Conservation (phyloP, 2,329 filamentous ascomycete genomes). For the Cladorrhinum sp. region DNA sequence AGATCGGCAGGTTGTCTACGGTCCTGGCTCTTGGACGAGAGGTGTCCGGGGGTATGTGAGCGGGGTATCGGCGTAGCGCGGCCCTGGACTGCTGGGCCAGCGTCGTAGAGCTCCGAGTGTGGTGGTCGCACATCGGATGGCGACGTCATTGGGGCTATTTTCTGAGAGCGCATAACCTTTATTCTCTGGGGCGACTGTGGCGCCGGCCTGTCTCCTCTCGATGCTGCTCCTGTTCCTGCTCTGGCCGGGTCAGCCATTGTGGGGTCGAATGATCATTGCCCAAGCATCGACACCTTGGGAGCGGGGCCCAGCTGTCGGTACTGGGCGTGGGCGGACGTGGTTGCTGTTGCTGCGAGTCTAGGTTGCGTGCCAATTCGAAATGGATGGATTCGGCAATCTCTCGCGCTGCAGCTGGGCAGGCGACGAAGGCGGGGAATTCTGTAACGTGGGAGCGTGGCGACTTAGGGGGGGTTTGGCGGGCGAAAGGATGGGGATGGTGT, state of each 20-base stretch:
- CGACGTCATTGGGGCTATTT: constrained; percentile 40
- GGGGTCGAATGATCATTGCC: constrained; percentile 31
- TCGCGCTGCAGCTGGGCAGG: background rate
- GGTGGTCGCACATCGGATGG: constrained; percentile 30
- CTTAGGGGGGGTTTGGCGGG: background rate
- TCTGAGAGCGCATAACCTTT: constrained; percentile 52
- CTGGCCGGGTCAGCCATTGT: constrained; percentile 44
- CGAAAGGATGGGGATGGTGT: background rate
- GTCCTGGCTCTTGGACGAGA: constrained; percentile 56
- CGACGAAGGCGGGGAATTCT: background rate
- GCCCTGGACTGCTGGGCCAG: constrained; percentile 33
- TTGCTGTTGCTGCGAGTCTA: background rate
- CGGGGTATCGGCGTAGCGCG: constrained; percentile 43
- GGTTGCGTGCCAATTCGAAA: background rate
- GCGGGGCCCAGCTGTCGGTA: background rate
- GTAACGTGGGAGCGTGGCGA: background rate
- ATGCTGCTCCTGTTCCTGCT: constrained; percentile 24
- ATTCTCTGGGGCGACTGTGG: constrained; percentile 39
- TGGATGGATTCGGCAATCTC: background rate
- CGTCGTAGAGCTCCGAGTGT: constrained; percentile 32
- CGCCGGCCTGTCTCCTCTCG: constrained; percentile 25
- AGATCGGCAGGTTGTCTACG: constrained; percentile 48
- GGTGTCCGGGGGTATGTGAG: constrained; percentile 61
- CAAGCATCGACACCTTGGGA: constrained; percentile 14
- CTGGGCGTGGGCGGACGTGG: background rate